phyloP scores from a whole-genome alignment of 768 basidiomycete genomes.

The Phlebiopsis flavidoalba region DNA sequence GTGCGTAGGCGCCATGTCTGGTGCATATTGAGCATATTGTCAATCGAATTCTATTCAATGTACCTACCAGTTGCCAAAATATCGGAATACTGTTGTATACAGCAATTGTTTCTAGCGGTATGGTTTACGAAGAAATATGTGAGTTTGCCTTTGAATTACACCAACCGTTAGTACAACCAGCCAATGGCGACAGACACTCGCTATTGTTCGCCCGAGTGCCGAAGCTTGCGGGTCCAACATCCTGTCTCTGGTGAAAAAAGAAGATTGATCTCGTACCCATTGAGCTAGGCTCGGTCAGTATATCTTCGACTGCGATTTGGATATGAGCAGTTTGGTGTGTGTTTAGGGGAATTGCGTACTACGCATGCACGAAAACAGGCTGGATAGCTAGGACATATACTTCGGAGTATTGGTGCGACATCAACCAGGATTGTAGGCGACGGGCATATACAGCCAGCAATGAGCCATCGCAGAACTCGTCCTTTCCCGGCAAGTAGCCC shows the following conservation, averaged over 20 bases:
- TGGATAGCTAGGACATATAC: not conserved
- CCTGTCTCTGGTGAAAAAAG: constrained; percentile 75
- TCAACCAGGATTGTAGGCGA: constrained; percentile 80
- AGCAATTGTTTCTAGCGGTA: constrained; percentile 24
- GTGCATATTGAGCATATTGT: not conserved
- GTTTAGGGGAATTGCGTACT: not conserved
- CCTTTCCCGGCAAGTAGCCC: constrained; percentile 82
- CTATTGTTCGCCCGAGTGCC: constrained; percentile 96
- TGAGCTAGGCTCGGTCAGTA: constrained; percentile 55
- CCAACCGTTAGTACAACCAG: constrained; percentile 76
- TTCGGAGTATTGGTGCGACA: constrained; percentile 19
- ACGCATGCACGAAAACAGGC: not conserved
- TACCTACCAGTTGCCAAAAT: constrained; percentile 10
- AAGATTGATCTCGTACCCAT: too few species aligned
- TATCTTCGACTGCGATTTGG: constrained; percentile 42
- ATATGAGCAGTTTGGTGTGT: constrained; percentile 13
- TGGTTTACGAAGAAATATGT: not conserved
- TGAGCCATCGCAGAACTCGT: constrained; percentile 86
- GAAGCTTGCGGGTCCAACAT: constrained; percentile 73
- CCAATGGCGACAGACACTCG: constrained; percentile 76
- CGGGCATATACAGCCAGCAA: constrained; percentile 67
- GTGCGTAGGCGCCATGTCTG: constrained; percentile 46
- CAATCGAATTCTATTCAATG: constrained; percentile 29
- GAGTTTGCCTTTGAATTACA: not conserved
- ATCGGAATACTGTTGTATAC: constrained; percentile 30